Evolutionary conservation across 169 alveolate genomes (phyloP), one percentile per base, ranked within the genome.

Genomic region (Babesia caballi): DNA sequence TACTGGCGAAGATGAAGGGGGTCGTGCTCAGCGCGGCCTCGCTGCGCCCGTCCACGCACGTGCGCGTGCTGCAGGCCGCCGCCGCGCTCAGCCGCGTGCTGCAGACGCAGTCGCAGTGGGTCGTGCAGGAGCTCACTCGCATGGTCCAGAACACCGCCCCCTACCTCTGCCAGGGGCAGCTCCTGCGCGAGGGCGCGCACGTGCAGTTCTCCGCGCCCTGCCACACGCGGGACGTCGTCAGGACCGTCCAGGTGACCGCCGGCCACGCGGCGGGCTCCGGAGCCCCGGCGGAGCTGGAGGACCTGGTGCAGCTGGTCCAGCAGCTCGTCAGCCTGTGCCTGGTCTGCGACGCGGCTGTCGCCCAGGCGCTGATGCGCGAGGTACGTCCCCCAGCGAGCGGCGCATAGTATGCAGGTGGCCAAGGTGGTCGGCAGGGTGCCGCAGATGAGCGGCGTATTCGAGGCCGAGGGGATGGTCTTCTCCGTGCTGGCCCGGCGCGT

Each of bases 151-250:
- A 40, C 63, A 69, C 71, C 17, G 76, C 63, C 3, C 82, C 82
- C n/a, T 58, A 50, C 30, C 74, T 78, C 46, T 52, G 46, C 57
- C 83, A 78, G 53, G 86, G 86, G n/a, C 70, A 75, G 70, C 12
- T 54, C 4, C 15, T 30, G 38, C 46, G 28, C 9, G 69, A 53
- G 6, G 70, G 60, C 21, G 25, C n/a, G 23, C 36, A 54, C 15
- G 56, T 72, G 17, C 70, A 41, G 17, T 72, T 57, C 49, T 32
- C 73, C 17, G 17, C n/a, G 27, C 83, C 85, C 32, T 75, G 76
- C 38, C 36, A 63, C 19, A 66, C 72, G 36, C 19, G 65, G 50
- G 63, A 47, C 38, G 51, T 75, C 40, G 33, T 75, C 51, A 53
- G 56, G 50, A 60, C 68, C 14, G 47, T 75, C 9, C 77, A 75